A percentile compares a stretch with the other conserved stretches of the same genome.
phyloP scores from a whole-genome alignment of 495 filamentous ascomycete genomes.

The Beverwykella pulmonaria region DNA sequence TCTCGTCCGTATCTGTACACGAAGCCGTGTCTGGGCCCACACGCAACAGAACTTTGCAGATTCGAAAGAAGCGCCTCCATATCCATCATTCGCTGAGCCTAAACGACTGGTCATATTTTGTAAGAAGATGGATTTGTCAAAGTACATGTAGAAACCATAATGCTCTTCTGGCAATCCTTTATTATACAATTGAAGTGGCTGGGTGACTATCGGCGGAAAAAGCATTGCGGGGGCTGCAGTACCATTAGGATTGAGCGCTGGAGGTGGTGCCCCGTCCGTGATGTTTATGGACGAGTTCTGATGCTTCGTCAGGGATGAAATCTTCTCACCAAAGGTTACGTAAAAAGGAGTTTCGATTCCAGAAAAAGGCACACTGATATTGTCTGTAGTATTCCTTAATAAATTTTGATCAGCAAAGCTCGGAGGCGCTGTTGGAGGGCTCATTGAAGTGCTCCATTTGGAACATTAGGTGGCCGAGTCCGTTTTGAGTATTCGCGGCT shows the following conservation, averaged over 20 bases:
- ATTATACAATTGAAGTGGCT: conserved; percentile 84
- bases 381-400: conserved; percentile 82
- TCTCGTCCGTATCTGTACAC: conserved; percentile 86
- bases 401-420: conserved; percentile 70
- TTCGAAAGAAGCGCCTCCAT: conserved; percentile 65
- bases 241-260: conserved; percentile 63
- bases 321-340: conserved; percentile 49
- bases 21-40: conserved; percentile 80
- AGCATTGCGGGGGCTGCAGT: conserved; percentile 72
- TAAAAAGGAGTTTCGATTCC: conserved; percentile 75
- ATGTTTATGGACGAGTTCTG: conserved; percentile 47
- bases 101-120: conserved; percentile 45
- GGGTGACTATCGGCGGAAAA: conserved; percentile 65
- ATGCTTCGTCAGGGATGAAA: conserved; percentile 24
- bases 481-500: conserved; percentile 58
- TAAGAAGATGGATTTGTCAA: conserved; percentile 82
- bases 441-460: conserved; percentile 64
- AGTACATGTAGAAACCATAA: conserved; percentile 94
- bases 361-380: conserved; percentile 57
- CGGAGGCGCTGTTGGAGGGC: conserved; percentile 64
- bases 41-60: conserved; percentile 73
- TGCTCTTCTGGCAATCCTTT: conserved; percentile 77
- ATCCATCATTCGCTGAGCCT: conserved; percentile 56
- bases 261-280: conserved; percentile 59
- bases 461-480: conserved; percentile 72